Conservation (phyloP, 2,329 filamentous ascomycete species). For the Fusarium xyrophilum region DNA sequence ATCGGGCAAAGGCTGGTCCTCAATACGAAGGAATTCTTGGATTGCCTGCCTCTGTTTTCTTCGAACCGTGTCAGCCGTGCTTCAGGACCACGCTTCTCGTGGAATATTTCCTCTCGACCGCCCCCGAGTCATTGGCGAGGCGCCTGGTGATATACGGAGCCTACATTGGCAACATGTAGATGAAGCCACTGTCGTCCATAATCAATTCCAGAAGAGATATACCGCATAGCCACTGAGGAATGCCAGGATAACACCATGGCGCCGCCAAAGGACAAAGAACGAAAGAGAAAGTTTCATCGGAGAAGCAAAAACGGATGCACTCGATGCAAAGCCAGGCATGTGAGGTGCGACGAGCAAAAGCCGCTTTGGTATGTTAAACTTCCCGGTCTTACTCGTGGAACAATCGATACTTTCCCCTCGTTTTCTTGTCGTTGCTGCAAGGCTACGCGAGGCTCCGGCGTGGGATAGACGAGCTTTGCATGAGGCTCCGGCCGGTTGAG, state of each 20-base stretch:
- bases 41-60: constrained; percentile 36
- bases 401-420: constrained; percentile 18
- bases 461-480: constrained; percentile 36
- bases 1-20: constrained; percentile 40
- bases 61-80: constrained; percentile 35
- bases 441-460: constrained; percentile 29
- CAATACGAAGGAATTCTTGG: constrained; percentile 40
- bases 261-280: constrained; percentile 47
- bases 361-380: constrained; percentile 52
- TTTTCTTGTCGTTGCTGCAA: constrained; percentile 28
- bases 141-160: constrained; percentile 37
- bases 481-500: constrained; percentile 15
- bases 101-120: constrained; percentile 39
- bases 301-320: constrained; percentile 49
- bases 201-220: constrained; percentile 25
- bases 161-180: constrained; percentile 35
- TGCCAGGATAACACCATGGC: constrained; percentile 41
- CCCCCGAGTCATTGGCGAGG: constrained; percentile 34
- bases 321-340: constrained; percentile 51
- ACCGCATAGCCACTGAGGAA: constrained; percentile 22
- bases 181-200: constrained; percentile 10
- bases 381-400: constrained; percentile 18
- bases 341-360: constrained; percentile 55
- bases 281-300: constrained; percentile 49
- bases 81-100: constrained; percentile 31